phyloP scores from a whole-genome alignment of 768 basidiomycete species.

The Collybia sp. region DNA sequence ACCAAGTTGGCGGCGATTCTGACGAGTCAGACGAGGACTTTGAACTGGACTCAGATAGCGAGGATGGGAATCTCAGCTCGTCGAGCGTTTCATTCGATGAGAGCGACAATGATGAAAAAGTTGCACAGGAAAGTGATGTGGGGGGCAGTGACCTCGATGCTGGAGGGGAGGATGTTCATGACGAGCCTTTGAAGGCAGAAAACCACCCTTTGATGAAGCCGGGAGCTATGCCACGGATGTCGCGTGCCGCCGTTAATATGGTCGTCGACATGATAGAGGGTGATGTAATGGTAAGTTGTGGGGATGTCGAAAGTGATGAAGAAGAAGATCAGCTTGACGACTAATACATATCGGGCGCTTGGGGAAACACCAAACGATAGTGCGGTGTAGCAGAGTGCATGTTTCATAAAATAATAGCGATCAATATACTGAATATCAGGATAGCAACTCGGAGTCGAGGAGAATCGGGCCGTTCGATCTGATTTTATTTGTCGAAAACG shows the following conservation, averaged over 20 bases:
- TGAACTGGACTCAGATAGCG: slow-evolving; percentile 30
- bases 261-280: slow-evolving; percentile 58
- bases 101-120: slow-evolving; percentile 23
- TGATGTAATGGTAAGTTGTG: slow-evolving; percentile 30
- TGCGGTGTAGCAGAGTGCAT: too few relatives aligned
- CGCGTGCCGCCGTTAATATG: slow-evolving; percentile 60
- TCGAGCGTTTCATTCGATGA: slow-evolving; percentile 24
- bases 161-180: slow-evolving; percentile 33
- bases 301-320: slow-evolving; percentile 30
- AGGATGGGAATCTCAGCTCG: slow-evolving; percentile 26
- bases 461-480: too few relatives aligned
- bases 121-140: slow-evolving; percentile 25
- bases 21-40: slow-evolving; percentile 47
- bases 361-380: too few relatives aligned
- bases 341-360: slow-evolving; percentile 11
- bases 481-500: too few relatives aligned
- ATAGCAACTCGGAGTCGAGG: too few relatives aligned
- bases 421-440: too few relatives aligned
- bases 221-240: slow-evolving; percentile 67
- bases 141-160: slow-evolving; percentile 16
- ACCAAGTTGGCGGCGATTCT: slow-evolving; percentile 31
- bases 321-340: slow-evolving; percentile 48
- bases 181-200: slow-evolving; percentile 44
- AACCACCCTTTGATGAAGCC: slow-evolving; percentile 61
- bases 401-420: too few relatives aligned